Conservation (phyloP, 164 flowering plant species). For the Stephania yunnanensis region DNA sequence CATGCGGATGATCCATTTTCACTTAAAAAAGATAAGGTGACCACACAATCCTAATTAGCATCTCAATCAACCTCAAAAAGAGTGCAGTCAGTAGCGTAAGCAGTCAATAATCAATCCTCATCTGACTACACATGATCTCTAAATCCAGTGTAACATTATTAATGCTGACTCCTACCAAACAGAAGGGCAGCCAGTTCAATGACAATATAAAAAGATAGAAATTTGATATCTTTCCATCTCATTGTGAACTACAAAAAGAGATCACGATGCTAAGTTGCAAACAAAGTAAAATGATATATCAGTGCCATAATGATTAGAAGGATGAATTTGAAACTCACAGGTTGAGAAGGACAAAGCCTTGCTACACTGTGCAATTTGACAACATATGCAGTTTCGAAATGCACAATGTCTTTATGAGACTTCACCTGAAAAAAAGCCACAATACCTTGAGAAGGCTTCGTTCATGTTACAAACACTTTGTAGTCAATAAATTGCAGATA, state of each 20-base stretch:
- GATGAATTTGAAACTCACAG: conserved; percentile 41
- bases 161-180: background rate
- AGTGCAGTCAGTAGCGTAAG: too few relatives aligned
- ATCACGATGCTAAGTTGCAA: background rate
- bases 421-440: conserved; percentile 53
- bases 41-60: too few relatives aligned
- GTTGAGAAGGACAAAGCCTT: conserved; percentile 77
- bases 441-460: conserved; percentile 6
- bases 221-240: background rate
- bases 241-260: background rate
- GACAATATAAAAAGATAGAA: background rate
- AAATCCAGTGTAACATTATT: too few relatives aligned
- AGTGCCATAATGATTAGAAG: background rate
- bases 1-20: background rate
- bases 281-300: background rate
- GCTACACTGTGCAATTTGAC: conserved; percentile 91
- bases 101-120: too few relatives aligned
- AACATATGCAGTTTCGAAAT: conserved; percentile 98
- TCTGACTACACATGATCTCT: too few relatives aligned
- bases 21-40: background rate
- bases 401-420: conserved; percentile 75
- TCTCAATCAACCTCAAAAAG: too few relatives aligned
- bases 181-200: background rate
- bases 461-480: background rate
- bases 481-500: conserved; percentile 6